Percentiles rank a stretch among this genome's conserved stretches.
Conservation (phyloP, 148 eudicot genomes). For the Suaeda aralocaspica region DNA sequence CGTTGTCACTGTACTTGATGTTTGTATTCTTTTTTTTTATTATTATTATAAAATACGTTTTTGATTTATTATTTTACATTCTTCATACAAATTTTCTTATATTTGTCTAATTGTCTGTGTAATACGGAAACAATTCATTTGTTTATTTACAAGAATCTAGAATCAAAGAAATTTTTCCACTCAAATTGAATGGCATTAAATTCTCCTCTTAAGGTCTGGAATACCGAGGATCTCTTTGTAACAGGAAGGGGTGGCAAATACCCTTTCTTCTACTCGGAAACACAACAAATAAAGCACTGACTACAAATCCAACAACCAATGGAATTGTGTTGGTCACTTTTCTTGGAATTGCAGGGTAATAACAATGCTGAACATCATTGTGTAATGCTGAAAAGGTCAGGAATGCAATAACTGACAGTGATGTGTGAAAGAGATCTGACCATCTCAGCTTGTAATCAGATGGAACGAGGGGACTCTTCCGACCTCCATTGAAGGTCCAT, state of each 20-base stretch:
- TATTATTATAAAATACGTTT: too few species aligned
- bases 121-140: neutral
- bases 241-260: constrained; percentile 59
- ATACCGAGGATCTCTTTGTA: constrained; percentile 40
- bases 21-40: neutral
- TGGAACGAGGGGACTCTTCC: constrained; percentile 35
- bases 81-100: neutral
- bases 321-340: constrained; percentile 49
- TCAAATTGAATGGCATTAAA: neutral
- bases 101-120: neutral
- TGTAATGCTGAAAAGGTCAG: constrained; percentile 48
- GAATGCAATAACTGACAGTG: constrained; percentile 44
- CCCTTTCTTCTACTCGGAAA: constrained; percentile 59
- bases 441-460: constrained; percentile 47
- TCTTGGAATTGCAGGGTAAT: constrained; percentile 38
- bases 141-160: constrained; percentile 1
- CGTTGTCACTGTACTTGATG: constrained; percentile 94
- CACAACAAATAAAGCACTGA: constrained; percentile 49
- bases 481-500: constrained; percentile 47
- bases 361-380: constrained; percentile 45
- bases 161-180: neutral
- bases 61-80: neutral
- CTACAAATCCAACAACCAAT: constrained; percentile 50
- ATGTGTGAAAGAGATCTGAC: constrained; percentile 49
- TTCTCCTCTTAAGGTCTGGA: constrained; percentile 1